Conservation (phyloP, 2,329 filamentous ascomycete genomes). For the Rhytidhysteron rufulum region DNA sequence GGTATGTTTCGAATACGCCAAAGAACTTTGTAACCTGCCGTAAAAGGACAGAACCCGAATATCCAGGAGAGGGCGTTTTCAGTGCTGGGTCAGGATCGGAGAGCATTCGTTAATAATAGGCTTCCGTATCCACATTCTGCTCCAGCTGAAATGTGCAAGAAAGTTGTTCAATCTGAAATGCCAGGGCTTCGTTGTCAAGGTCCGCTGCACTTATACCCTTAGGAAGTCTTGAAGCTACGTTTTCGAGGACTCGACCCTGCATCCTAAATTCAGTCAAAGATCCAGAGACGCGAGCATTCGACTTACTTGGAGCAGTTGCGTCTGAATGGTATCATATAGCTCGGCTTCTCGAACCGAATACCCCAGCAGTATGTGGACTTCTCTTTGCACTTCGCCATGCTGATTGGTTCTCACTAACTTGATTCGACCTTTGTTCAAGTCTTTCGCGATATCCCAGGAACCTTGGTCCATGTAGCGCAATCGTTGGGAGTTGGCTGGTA, state of each 20-base stretch:
- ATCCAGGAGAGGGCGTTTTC: not conserved
- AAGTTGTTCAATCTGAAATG: constrained; percentile 8
- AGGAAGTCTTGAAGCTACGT: constrained; percentile 4
- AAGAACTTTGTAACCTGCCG: no score
- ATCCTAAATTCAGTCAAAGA: not conserved
- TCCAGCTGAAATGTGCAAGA: constrained; percentile 4
- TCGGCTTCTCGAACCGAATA: constrained; percentile 8
- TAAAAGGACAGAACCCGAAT: no score
- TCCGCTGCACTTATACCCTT: constrained; percentile 5
- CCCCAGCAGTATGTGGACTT: constrained; percentile 4
- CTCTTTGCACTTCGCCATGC: constrained; percentile 3
- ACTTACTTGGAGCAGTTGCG: constrained; percentile 7
- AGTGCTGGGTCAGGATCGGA: not conserved
- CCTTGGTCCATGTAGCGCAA: no score
- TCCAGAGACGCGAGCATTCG: not conserved
- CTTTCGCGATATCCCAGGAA: not conserved
- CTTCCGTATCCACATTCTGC: constrained; percentile 1
- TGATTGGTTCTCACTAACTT: constrained; percentile 5
- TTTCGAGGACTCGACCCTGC: constrained; percentile 6
- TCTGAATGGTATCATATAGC: constrained; percentile 2
- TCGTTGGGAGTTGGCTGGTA: not conserved
- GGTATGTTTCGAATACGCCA: no score
- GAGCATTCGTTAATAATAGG: constrained; percentile 2
- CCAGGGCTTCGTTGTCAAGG: constrained; percentile 5
- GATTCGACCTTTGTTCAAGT: constrained; percentile 10